A percentile compares a stretch with the other conserved stretches of the same genome.
Evolutionary conservation across 768 basidiomycete species (phyloP).

Genomic region (Lactarius evosmus): DNA sequence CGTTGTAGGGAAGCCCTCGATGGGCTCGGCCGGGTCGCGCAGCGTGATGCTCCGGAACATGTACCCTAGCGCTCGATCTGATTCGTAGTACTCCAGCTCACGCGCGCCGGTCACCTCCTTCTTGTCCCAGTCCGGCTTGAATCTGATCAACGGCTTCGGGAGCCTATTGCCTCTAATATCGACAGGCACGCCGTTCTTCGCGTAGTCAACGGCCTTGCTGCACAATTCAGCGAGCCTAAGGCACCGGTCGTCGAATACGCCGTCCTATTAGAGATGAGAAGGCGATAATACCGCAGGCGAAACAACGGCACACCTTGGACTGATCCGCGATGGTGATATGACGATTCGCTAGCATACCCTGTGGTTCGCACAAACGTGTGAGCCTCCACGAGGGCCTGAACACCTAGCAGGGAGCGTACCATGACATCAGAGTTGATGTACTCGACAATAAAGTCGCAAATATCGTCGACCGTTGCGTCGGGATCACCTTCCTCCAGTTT

Average conservation of each 20-base stretch:
- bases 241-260: slow-evolving; percentile 59
- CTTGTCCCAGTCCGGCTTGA: slow-evolving; percentile 79
- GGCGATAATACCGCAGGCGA: neutral
- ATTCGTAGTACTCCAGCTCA: slow-evolving; percentile 66
- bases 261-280: slow-evolving; percentile 41
- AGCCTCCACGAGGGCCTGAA: neutral
- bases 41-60: slow-evolving; percentile 63
- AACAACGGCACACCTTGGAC: slow-evolving; percentile 47
- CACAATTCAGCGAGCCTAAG: slow-evolving; percentile 57
- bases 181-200: slow-evolving; percentile 71
- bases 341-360: slow-evolving; percentile 69
- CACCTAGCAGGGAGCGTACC: slow-evolving; percentile 40
- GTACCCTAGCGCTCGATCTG: slow-evolving; percentile 64
- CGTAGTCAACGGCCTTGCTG: slow-evolving; percentile 71
- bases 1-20: neutral
- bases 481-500: slow-evolving; percentile 29
- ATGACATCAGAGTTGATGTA: slow-evolving; percentile 82
- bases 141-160: slow-evolving; percentile 55
- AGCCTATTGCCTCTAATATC: slow-evolving; percentile 42
- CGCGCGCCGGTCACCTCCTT: slow-evolving; percentile 41
- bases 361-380: neutral
- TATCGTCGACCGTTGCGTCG: slow-evolving; percentile 60
- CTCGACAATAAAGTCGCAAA: slow-evolving; percentile 78
- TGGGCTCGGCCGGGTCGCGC: slow-evolving; percentile 37
- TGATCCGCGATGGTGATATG: slow-evolving; percentile 76